Percentiles rank a stretch among this genome's conserved stretches.
Evolutionary conservation across 1,284 basidiomycete species (phyloP).

Genomic region (Caloboletus inedulis): DNA sequence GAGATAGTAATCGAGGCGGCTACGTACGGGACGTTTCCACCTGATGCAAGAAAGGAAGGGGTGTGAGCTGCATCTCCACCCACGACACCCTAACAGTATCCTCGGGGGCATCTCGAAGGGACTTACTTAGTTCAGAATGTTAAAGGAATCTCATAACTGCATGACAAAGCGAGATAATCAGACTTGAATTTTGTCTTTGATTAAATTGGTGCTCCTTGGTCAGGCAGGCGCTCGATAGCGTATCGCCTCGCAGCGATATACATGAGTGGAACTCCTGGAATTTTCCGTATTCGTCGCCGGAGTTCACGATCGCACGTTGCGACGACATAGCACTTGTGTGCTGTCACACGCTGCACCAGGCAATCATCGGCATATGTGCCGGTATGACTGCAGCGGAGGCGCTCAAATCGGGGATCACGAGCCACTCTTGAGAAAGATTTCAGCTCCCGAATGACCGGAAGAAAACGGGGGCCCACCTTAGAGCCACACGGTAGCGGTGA

Average conservation of each 20-base stretch:
- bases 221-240: conserved; percentile 90
- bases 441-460: neutral
- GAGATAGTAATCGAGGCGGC: neutral
- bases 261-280: conserved; percentile 95
- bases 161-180: neutral
- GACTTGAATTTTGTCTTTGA: neutral
- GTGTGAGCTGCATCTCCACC: neutral
- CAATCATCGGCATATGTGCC: conserved; percentile 99
- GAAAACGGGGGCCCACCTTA: conserved; percentile 58
- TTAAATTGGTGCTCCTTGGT: conserved; percentile 74
- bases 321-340: conserved; percentile 96
- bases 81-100: neutral
- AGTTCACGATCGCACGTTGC: conserved; percentile 98
- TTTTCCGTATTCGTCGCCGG: conserved; percentile 86
- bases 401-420: conserved; percentile 95
- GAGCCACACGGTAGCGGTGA: conserved; percentile 91
- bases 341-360: conserved; percentile 90
- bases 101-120: neutral
- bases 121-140: neutral
- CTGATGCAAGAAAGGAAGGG: neutral
- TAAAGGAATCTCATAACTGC: conserved; percentile 7
- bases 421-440: conserved; percentile 64
- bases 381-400: conserved; percentile 86
- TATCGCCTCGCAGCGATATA: conserved; percentile 90
- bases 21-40: neutral